Evolutionary conservation across 208 protist species (phyloP).

Genomic region (Wallacemonas collosoma): DNA sequence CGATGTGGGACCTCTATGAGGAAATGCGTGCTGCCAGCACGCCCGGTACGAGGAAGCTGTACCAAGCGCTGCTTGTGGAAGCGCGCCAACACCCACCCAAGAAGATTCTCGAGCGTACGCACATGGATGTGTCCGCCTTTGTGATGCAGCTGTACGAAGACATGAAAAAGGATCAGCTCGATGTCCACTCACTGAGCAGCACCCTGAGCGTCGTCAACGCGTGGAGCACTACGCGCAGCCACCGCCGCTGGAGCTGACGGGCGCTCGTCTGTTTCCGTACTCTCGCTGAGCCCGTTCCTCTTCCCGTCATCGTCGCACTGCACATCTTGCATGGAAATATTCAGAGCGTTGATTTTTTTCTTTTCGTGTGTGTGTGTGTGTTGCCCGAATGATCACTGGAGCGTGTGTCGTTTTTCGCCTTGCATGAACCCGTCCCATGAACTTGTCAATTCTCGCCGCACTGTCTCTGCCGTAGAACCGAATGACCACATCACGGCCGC

Average conservation of each 20-base stretch:
- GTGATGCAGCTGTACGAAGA: constrained; percentile 67
- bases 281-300: no score
- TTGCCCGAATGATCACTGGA: no score
- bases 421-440: no score
- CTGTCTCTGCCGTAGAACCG: no score
- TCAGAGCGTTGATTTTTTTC: no score
- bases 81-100: constrained; percentile 46
- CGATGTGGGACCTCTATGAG: constrained; percentile 71
- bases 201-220: constrained; percentile 74
- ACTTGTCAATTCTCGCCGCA: no score
- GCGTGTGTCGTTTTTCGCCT: no score
- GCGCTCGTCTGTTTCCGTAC: no score
- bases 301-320: no score
- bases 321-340: no score
- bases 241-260: constrained; percentile 22
- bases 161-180: constrained; percentile 47
- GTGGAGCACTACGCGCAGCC: constrained; percentile 57
- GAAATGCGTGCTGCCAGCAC: constrained; percentile 56
- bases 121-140: constrained; percentile 34
- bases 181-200: constrained; percentile 50
- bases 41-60: constrained; percentile 55
- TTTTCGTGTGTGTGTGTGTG: no score
- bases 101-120: constrained; percentile 2
- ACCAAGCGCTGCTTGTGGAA: constrained; percentile 57
- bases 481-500: no score